Conservation (phyloP, 2,329 filamentous ascomycete genomes). For the Paramyrothecium roridum region DNA sequence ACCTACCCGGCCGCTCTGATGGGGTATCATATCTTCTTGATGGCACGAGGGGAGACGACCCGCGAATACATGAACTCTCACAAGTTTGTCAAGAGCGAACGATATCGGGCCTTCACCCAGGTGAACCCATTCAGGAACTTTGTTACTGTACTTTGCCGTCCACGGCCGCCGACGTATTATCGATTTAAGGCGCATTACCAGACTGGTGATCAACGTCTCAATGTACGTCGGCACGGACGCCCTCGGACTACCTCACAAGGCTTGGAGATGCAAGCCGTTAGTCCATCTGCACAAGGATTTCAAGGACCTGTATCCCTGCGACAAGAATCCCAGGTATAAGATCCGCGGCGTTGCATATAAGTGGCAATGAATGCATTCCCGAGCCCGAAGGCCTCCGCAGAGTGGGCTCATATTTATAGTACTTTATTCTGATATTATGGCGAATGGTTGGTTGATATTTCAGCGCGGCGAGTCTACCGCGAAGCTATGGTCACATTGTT, state of each 20-base stretch:
- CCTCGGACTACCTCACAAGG: slow-evolving; percentile 49
- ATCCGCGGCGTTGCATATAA: not conserved
- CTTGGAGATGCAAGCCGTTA: slow-evolving; percentile 72
- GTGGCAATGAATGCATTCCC: not conserved
- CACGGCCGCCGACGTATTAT: slow-evolving; percentile 84
- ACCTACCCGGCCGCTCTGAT: slow-evolving; percentile 81
- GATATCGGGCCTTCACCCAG: slow-evolving; percentile 87
- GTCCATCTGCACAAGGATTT: slow-evolving; percentile 42
- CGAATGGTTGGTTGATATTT: not conserved
- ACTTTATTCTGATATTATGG: slow-evolving; percentile 6
- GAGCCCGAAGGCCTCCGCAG: not conserved
- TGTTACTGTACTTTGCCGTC: slow-evolving; percentile 75
- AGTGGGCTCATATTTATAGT: not conserved
- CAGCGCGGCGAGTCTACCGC: not conserved
- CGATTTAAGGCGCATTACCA: slow-evolving; percentile 76
- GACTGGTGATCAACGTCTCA: slow-evolving; percentile 82
- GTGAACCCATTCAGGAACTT: slow-evolving; percentile 74
- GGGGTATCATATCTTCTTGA: slow-evolving; percentile 88
- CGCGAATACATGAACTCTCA: slow-evolving; percentile 94
- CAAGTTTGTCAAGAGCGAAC: slow-evolving; percentile 89
- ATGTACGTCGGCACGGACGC: slow-evolving; percentile 36
- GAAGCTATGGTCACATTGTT: not conserved
- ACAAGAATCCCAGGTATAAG: slow-evolving; percentile 22
- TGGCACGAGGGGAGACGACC: slow-evolving; percentile 89
- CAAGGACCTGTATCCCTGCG: slow-evolving; percentile 51